A percentile compares a stretch with the other conserved stretches of the same genome.
phyloP scores from a whole-genome alignment of 148 eudicot genomes.

The Dysphania ambrosioides region DNA sequence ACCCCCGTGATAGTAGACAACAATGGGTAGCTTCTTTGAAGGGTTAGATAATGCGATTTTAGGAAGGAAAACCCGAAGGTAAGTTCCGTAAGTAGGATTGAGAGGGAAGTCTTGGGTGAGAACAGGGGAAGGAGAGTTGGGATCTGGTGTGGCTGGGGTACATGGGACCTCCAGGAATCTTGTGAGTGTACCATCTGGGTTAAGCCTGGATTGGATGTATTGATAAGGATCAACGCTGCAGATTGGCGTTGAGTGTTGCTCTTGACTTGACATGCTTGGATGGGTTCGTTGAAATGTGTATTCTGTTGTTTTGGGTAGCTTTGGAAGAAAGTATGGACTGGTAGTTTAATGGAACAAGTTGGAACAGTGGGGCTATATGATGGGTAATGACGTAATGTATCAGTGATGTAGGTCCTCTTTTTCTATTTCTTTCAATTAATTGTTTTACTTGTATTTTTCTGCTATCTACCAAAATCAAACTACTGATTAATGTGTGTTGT shows the following conservation, averaged over 20 bases:
- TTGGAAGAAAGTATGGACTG: too few species aligned
- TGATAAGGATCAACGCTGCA: slow-evolving; percentile 33
- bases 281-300: background rate
- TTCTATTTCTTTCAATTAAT: too few species aligned
- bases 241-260: slow-evolving; percentile 22
- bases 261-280: slow-evolving; percentile 12
- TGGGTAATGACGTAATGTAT: too few species aligned
- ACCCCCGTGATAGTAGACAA: slow-evolving; percentile 38
- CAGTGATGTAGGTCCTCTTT: too few species aligned
- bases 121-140: slow-evolving; percentile 21
- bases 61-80: slow-evolving; percentile 32
- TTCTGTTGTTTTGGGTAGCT: background rate
- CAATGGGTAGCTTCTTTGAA: slow-evolving; percentile 30
- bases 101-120: slow-evolving; percentile 32
- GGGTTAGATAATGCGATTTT: slow-evolving; percentile 6
- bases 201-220: slow-evolving; percentile 27
- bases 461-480: too few species aligned
- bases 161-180: slow-evolving; percentile 18
- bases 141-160: slow-evolving; percentile 26
- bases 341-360: too few species aligned
- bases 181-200: slow-evolving; percentile 35
- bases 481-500: too few species aligned
- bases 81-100: slow-evolving; percentile 27
- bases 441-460: too few species aligned
- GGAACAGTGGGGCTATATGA: too few species aligned